A percentile compares a stretch with the other conserved stretches of the same genome.
Conservation (phyloP, 139 green algal species). For the Chlamydomonas sp. region DNA sequence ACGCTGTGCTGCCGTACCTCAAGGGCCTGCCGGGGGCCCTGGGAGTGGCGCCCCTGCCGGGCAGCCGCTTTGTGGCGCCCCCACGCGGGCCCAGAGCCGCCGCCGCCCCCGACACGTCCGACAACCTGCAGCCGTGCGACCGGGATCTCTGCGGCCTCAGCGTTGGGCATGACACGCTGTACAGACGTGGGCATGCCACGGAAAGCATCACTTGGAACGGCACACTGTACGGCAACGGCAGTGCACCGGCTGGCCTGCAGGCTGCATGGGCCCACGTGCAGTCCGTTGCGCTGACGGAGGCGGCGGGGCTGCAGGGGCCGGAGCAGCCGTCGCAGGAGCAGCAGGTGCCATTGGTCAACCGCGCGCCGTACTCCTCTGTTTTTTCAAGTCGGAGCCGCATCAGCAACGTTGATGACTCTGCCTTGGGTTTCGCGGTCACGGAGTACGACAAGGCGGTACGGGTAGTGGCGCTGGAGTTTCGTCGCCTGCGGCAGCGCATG, state of each 20-base stretch:
- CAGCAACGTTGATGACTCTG: neutral
- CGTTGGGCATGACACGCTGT: conserved; percentile 23
- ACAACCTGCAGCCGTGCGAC: neutral
- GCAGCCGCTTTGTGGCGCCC: neutral
- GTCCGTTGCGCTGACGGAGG: neutral
- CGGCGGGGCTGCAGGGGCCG: neutral
- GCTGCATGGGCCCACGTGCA: neutral
- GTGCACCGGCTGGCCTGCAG: neutral
- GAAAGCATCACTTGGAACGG: neutral
- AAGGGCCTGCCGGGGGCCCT: neutral
- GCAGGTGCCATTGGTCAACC: neutral
- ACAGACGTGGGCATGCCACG: neutral
- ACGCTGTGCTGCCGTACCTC: neutral
- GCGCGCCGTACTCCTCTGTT: conserved; percentile 8
- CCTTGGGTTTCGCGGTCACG: neutral
- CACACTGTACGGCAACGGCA: neutral
- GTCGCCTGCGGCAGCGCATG: too few species aligned
- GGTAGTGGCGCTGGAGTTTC: too few species aligned
- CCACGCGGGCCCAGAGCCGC: neutral
- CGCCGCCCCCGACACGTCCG: neutral
- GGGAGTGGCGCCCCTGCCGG: conserved; percentile 8
- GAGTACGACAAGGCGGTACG: too few species aligned
- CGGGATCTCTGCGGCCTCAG: neutral
- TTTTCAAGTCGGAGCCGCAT: neutral
- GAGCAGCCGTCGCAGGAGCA: neutral